phyloP scores from a whole-genome alignment of 164 flowering plant species.

The Vitis vinifera region DNA sequence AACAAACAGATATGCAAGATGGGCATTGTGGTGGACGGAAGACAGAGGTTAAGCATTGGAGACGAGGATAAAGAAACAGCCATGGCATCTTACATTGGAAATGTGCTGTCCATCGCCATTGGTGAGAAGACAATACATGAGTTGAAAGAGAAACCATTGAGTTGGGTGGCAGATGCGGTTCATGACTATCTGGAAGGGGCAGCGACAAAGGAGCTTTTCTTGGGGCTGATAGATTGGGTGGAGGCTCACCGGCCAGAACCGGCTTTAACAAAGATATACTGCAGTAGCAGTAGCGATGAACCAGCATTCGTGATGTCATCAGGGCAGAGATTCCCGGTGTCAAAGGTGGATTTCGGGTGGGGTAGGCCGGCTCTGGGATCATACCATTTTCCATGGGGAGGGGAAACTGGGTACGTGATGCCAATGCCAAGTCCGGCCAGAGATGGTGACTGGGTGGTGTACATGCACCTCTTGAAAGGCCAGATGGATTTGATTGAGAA shows the following conservation, averaged over 20 bases:
- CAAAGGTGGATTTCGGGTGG: constrained; percentile 62
- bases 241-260: constrained; percentile 53
- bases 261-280: constrained; percentile 35
- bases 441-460: constrained; percentile 66
- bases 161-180: constrained; percentile 40
- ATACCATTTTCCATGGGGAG: constrained; percentile 59
- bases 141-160: constrained; percentile 31
- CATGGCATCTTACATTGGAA: constrained; percentile 44
- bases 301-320: constrained; percentile 63
- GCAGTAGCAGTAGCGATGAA: constrained; percentile 30
- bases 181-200: constrained; percentile 34
- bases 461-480: constrained; percentile 36
- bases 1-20: constrained; percentile 20
- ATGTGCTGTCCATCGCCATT: constrained; percentile 48
- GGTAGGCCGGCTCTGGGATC: constrained; percentile 51
- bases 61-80: neutral
- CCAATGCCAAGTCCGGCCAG: constrained; percentile 50
- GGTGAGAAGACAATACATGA: constrained; percentile 29
- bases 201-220: constrained; percentile 43
- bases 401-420: constrained; percentile 58
- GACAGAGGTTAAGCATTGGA: constrained; percentile 22
- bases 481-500: constrained; percentile 44
- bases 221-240: constrained; percentile 60
- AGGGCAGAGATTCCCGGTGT: constrained; percentile 47
- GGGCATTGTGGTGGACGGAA: constrained; percentile 56